Percentiles rank a stretch among this genome's conserved stretches.
These are phyloP conservation scores for thale cress (Arabidopsis thaliana) DNA, from an alignment of 345 rosid genomes.

Conservation along the genomic window TAIR10.1 NC_003070.9:2335501-2336000, in stretches of 20 bases:
- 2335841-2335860: not conserved
- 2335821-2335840: constrained; percentile 38
- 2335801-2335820: constrained; percentile 44
- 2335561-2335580: constrained; percentile 4
- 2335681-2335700: not conserved
- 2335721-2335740: constrained; percentile 45
- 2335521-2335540: not conserved
- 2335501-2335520: too few relatives aligned
- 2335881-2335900: constrained; percentile 23
- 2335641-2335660: too few relatives aligned
- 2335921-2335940: not conserved
- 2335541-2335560: constrained; percentile 18
- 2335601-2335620: too few relatives aligned
- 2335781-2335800: constrained; percentile 29
- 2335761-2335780: constrained; percentile 30
- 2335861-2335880: constrained; percentile 12
- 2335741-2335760: constrained; percentile 35
- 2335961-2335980: too few relatives aligned
- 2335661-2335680: not conserved
- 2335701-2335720: constrained; percentile 31
- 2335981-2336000: too few relatives aligned
- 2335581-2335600: constrained; percentile 19
- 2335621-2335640: too few relatives aligned
- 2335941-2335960: too few relatives aligned
- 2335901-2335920: constrained; percentile 26